Evolutionary conservation across 768 basidiomycete species (phyloP).

Genomic region (Boletus subparvulus): DNA sequence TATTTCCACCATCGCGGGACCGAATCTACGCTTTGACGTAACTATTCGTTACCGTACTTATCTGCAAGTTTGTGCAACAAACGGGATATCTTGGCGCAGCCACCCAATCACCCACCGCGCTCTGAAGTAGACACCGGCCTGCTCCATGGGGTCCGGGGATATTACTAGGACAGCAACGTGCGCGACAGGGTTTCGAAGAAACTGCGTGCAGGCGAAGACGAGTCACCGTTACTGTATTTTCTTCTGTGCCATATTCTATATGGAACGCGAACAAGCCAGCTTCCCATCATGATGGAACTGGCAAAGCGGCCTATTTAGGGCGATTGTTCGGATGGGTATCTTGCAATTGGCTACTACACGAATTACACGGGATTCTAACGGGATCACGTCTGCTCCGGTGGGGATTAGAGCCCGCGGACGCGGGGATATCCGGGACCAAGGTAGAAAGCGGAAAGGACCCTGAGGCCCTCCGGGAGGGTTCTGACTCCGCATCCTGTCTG

Average conservation of each 20-base stretch:
- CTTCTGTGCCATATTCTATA: not conserved
- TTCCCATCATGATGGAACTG: not conserved
- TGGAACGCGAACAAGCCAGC: not conserved
- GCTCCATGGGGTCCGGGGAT: not conserved
- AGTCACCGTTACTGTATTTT: not conserved
- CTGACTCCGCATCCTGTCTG: not conserved
- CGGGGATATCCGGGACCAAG: constrained; percentile 13
- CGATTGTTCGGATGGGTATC: not conserved
- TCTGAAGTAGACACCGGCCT: not conserved
- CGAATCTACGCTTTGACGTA: not conserved
- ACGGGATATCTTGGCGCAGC: not conserved
- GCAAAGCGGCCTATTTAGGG: not conserved
- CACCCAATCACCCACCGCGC: not conserved
- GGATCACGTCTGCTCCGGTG: not conserved
- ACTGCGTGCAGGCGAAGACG: no score
- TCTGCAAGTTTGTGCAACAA: not conserved
- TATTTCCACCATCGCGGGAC: not conserved
- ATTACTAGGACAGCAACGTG: not conserved
- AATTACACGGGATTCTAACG: not conserved
- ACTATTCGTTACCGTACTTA: no score
- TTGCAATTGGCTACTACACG: no score
- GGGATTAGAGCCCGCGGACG: not conserved
- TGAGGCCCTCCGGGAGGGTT: not conserved
- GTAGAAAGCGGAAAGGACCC: not conserved
- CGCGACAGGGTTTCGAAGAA: not conserved